Base-by-base conservation (phyloP, 1,139 yeast genomes). In the Geotrichum cucujoidarum region DNA sequence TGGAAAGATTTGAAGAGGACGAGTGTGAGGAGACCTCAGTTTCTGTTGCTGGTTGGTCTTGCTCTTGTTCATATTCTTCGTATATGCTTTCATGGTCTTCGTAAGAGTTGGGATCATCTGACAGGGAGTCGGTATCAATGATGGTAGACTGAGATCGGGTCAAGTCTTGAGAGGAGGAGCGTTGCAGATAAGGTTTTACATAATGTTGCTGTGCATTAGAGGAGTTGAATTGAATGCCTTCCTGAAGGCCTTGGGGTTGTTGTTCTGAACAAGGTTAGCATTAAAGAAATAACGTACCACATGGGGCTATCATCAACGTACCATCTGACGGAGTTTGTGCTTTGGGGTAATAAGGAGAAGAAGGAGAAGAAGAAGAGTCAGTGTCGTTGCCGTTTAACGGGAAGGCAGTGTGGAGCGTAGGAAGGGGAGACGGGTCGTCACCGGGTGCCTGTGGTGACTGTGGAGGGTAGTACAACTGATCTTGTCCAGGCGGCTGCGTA, bases 81-180 rank as follows among this genome's bases (percentile, higher is more conserved):
- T 40, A 50, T 40, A 50, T 50, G 32, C 52, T 49, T 33, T 49
- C 46, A 25, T 48, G 51, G 31, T 48, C 51, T 29, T 45, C 39
- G 32, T 49, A 49, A 13, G 49, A 43, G 18, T 45, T 39, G 3
- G 45, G 43, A 17, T 49, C 53, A 31, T 47, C 50, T 2, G 50
- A 46, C n/a, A 45, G 34, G 21, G 53, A 50, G 34, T 50, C 53
- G 10, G 53, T 50, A 30, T 50, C 53, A 18, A 50, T 50, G 34
- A 50, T 50, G 11, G 53, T 50, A 4, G 53, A 46, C 35, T 50
- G 53, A 25, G 53, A 50, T 34, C 48, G 41, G 33, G 35, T 46
- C 14, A 45, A 30, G 31, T 50, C 50, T 17, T 42, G 45, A 17
- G 43, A 46, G 6, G 44, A 38, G 18, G 40, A 36, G 18, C 45